phyloP scores from a whole-genome alignment of 2,329 filamentous ascomycete genomes.

The Verticillium isaacii region DNA sequence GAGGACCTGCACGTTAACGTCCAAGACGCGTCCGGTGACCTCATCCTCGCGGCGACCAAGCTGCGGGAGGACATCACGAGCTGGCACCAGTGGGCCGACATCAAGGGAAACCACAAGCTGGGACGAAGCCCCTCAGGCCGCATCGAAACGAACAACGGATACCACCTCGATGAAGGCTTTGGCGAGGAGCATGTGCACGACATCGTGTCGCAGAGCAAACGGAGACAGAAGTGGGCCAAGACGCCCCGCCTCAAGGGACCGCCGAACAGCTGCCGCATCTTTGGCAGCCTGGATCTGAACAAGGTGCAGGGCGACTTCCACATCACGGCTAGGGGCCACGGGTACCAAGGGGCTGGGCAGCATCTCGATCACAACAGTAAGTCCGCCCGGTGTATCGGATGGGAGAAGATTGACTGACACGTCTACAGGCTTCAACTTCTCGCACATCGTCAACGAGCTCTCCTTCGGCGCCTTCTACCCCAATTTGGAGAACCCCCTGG shows the following conservation, averaged over 20 bases:
- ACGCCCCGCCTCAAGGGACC: slow-evolving; percentile 62
- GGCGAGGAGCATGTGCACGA: slow-evolving; percentile 86
- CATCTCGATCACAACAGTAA: slow-evolving; percentile 80
- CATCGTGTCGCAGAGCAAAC: slow-evolving; percentile 67
- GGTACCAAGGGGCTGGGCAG: slow-evolving; percentile 75
- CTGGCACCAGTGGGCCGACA: slow-evolving; percentile 78
- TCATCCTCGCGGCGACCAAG: slow-evolving; percentile 74
- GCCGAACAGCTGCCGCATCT: slow-evolving; percentile 80
- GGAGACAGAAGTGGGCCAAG: slow-evolving; percentile 65
- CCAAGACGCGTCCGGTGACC: slow-evolving; percentile 89
- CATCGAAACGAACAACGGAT: slow-evolving; percentile 52
- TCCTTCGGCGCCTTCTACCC: slow-evolving; percentile 98
- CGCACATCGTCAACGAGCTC: slow-evolving; percentile 90
- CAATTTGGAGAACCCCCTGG: slow-evolving; percentile 86
- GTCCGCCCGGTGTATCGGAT: slow-evolving; percentile 22
- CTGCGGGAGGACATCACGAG: slow-evolving; percentile 72
- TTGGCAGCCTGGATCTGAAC: slow-evolving; percentile 84
- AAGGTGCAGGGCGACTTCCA: slow-evolving; percentile 98
- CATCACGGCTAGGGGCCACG: slow-evolving; percentile 90
- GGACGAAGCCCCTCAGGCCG: slow-evolving; percentile 51
- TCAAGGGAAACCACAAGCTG: slow-evolving; percentile 59
- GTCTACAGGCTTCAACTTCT: slow-evolving; percentile 86
- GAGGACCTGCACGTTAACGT: slow-evolving; percentile 90
- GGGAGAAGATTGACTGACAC: background rate
- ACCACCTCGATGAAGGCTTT: slow-evolving; percentile 64